Evolutionary conservation across 768 basidiomycete species (phyloP).

Genomic region (Chiua virens): DNA sequence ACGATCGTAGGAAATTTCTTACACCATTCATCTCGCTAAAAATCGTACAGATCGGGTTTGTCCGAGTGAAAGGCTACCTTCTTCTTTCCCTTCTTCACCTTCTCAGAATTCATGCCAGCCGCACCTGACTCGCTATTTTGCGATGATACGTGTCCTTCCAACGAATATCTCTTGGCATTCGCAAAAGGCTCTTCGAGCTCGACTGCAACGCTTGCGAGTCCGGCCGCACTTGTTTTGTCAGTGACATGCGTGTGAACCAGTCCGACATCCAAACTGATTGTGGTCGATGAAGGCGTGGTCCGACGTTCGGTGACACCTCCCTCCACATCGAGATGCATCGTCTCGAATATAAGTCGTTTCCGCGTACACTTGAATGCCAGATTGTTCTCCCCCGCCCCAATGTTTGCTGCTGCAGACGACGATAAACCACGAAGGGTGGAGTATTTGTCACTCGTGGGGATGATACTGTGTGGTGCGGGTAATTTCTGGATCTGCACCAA

Average conservation of each 20-base stretch:
- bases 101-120: constrained; percentile 10
- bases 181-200: constrained; percentile 38
- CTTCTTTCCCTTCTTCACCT: constrained; percentile 56
- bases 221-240: constrained; percentile 13
- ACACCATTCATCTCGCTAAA: constrained; percentile 39
- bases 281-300: constrained; percentile 49
- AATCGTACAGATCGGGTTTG: constrained; percentile 71
- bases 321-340: constrained; percentile 83
- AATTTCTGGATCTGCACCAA: constrained; percentile 75
- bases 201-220: constrained; percentile 42
- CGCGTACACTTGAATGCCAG: constrained; percentile 92
- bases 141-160: constrained; percentile 8
- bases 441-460: constrained; percentile 77
- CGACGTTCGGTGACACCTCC: constrained; percentile 80
- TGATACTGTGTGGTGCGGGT: constrained; percentile 70
- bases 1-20: too few species aligned
- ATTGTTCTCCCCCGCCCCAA: constrained; percentile 91
- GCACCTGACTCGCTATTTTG: constrained; percentile 7
- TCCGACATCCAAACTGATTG: constrained; percentile 17
- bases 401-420: constrained; percentile 46
- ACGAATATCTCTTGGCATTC: neutral
- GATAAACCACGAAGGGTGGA: constrained; percentile 83
- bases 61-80: constrained; percentile 69
- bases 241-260: constrained; percentile 18
- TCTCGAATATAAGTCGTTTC: constrained; percentile 87